phyloP scores from a whole-genome alignment of 208 protist species.

The Trypanosoma caninum region DNA sequence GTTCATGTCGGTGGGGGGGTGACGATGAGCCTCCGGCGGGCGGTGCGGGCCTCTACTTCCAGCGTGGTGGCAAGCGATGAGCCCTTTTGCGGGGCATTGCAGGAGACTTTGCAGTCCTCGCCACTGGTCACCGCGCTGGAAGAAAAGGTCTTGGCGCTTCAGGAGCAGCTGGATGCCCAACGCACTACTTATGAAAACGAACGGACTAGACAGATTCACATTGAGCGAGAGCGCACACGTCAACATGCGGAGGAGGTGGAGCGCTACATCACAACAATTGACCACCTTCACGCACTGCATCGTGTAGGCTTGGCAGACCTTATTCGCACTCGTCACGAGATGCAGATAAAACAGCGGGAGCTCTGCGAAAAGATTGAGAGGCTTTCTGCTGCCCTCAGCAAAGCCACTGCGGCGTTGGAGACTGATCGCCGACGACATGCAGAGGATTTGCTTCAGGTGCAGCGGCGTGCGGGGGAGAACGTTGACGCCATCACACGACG shows the following conservation, averaged over 20 bases:
- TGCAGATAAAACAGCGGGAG: slow-evolving; percentile 39
- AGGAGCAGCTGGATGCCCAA: slow-evolving; percentile 62
- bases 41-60: neutral
- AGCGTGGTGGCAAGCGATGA: too few relatives aligned
- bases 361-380: slow-evolving; percentile 36
- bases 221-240: slow-evolving; percentile 35
- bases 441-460: slow-evolving; percentile 7
- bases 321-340: slow-evolving; percentile 45
- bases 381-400: slow-evolving; percentile 30
- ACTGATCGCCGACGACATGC: slow-evolving; percentile 29
- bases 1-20: slow-evolving; percentile 6
- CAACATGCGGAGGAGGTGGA: slow-evolving; percentile 26
- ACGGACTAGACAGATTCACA: slow-evolving; percentile 30
- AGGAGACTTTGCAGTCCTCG: slow-evolving; percentile 6
- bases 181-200: slow-evolving; percentile 56
- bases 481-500: neutral
- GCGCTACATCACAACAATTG: slow-evolving; percentile 31
- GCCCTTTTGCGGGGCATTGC: slow-evolving; percentile 7
- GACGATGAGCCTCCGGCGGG: slow-evolving; percentile 23
- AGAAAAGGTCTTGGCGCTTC: slow-evolving; percentile 52
- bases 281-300: slow-evolving; percentile 46
- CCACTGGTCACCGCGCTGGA: slow-evolving; percentile 41
- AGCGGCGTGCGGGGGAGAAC: neutral
- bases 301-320: slow-evolving; percentile 53
- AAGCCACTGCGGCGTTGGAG: slow-evolving; percentile 2